These are phyloP conservation scores for Panellus pusillus DNA, from an alignment of 768 basidiomycete species.

Conservation along the genomic window DNA sequence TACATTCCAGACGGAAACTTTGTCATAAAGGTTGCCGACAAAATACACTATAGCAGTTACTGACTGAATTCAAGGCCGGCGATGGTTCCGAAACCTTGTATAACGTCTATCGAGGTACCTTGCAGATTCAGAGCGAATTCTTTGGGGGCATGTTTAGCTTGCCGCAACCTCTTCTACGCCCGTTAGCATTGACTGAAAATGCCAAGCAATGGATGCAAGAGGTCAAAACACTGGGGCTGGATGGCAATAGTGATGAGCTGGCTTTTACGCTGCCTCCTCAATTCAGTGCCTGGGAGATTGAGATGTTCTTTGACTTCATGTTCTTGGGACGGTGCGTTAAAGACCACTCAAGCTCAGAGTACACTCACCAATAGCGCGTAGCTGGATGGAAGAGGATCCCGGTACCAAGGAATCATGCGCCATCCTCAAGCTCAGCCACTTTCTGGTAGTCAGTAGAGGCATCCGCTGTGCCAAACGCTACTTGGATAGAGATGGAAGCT, in stretches of 20 bases:
- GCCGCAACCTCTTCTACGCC: background rate
- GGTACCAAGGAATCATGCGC: background rate
- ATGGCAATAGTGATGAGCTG: background rate
- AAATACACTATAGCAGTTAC: background rate
- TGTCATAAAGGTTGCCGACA: background rate
- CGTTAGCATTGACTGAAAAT: background rate
- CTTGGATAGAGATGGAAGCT: background rate
- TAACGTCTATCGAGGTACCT: background rate
- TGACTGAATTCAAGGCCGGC: background rate
- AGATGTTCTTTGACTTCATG: background rate
- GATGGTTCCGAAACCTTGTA: background rate
- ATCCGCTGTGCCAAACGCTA: background rate
- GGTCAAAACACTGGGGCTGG: background rate
- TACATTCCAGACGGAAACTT: background rate
- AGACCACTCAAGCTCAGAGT: background rate
- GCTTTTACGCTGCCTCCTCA: background rate
- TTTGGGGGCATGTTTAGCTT: background rate
- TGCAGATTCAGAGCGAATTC: background rate
- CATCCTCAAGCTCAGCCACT: slow-evolving; percentile 3
- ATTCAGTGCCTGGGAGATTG: background rate
- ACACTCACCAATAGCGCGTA: background rate
- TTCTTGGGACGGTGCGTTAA: background rate
- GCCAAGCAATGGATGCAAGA: background rate
- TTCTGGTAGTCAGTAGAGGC: background rate
- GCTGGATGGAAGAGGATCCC: background rate